Base-by-base conservation (phyloP, 2,329 filamentous ascomycete genomes). In the Arthrobotrys iridis region DNA sequence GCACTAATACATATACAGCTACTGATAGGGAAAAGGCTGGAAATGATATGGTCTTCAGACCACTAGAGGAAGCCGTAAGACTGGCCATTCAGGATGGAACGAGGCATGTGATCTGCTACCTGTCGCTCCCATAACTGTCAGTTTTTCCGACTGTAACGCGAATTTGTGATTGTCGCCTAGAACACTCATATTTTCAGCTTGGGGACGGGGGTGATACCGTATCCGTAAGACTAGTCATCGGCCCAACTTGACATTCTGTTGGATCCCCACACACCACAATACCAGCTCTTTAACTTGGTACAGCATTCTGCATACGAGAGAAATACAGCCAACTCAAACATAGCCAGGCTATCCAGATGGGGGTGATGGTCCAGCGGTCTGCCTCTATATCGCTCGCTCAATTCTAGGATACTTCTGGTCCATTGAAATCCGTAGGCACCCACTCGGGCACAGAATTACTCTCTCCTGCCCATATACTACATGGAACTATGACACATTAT, bases 321-420 rank as follows among this genome's bases (percentile, higher is more conserved):
- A 75, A 43, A 67, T 33, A 67, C 20, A 52, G n/a, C 57, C 71
- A 67, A 75, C 62, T 52, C 28, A 13, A 40, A 57, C 22, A 24
- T 20, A 41, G 28, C 20, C 48, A 35, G 35, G 46, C 22, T 52
- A 68, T 68, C 71, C 71, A 64, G 52, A 64, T n/a, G 20, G 59
- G 63, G 63, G 63, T 75, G 33, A 24, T 52, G 63, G 71, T 52
- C 64, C 71, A 75, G 64, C 71, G 71, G 64, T 67, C 63, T 58
- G 48, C 45, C 64, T 45, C 40, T 63, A n/a, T 48, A 26, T 74
- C 24, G 8, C 4, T 37, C 50, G 11, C 24, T 33, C 37, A 33
- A 37, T 59, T 60, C 57, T 58, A 40, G 62, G 24, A 22, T 41
- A 58, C 50, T n/a, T 55, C 20, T 62, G 33, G 22, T 62, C 40